Percentiles rank a stretch among this genome's conserved stretches.
Conservation (phyloP, 495 filamentous ascomycete species). For the Lepidopterella palustris region DNA sequence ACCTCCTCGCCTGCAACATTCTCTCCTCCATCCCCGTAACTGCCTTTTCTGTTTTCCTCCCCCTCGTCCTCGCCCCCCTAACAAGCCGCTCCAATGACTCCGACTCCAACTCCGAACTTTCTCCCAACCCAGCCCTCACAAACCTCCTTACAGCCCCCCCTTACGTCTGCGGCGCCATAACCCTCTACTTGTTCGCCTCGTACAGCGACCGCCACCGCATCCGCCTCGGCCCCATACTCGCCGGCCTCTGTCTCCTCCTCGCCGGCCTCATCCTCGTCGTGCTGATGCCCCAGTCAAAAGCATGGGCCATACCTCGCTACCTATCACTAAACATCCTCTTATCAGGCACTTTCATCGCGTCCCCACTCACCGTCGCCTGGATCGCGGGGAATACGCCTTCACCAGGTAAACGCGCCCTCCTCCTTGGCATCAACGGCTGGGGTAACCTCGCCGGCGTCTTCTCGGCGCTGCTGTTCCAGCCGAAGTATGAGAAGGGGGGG, state of each 20-base stretch:
- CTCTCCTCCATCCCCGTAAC: slow-evolving; percentile 46
- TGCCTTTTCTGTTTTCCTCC: slow-evolving; percentile 53
- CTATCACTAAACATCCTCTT: slow-evolving; percentile 49
- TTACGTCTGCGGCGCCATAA: slow-evolving; percentile 45
- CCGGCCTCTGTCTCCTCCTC: slow-evolving; percentile 42
- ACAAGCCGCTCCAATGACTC: slow-evolving; percentile 13
- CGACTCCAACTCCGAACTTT: slow-evolving; percentile 13
- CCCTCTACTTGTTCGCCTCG: slow-evolving; percentile 44
- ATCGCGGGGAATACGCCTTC: slow-evolving; percentile 48
- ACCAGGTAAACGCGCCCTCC: slow-evolving; percentile 48
- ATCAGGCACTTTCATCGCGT: slow-evolving; percentile 47
- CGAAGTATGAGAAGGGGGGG: slow-evolving; percentile 34
- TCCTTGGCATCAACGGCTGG: slow-evolving; percentile 55
- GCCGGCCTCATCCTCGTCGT: slow-evolving; percentile 42
- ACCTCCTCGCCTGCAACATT: slow-evolving; percentile 48
- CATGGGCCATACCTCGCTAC: slow-evolving; percentile 39
- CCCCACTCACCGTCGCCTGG: slow-evolving; percentile 54
- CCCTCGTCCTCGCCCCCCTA: slow-evolving; percentile 41
- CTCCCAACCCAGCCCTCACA: slow-evolving; percentile 36
- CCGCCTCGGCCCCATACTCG: slow-evolving; percentile 47
- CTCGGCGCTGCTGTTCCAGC: slow-evolving; percentile 43
- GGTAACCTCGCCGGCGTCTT: slow-evolving; percentile 54
- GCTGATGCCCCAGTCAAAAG: slow-evolving; percentile 29
- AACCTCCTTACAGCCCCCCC: slow-evolving; percentile 55
- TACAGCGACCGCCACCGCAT: slow-evolving; percentile 42